Percentiles rank a stretch among this genome's conserved stretches.
Evolutionary conservation across 768 basidiomycete genomes (phyloP).

Genomic region (Filobasidium wieringae): DNA sequence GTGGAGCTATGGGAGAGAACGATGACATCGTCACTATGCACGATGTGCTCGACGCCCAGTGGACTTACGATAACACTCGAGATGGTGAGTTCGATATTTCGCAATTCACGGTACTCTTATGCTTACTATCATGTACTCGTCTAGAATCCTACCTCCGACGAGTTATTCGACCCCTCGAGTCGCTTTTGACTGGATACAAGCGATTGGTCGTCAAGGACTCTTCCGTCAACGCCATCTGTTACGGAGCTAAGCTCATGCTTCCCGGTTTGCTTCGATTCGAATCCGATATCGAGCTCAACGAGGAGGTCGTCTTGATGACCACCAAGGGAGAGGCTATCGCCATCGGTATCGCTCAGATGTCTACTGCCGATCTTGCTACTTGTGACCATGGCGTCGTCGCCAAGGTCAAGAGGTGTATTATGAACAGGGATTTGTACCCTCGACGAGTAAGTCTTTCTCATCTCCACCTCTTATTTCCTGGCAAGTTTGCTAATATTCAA

Average conservation of each 20-base stretch:
- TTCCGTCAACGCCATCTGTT: slow-evolving; percentile 97
- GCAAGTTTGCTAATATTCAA: neutral
- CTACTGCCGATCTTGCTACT: slow-evolving; percentile 91
- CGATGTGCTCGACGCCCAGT: slow-evolving; percentile 97
- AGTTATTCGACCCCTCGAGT: slow-evolving; percentile 87
- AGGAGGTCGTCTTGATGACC: slow-evolving; percentile 96
- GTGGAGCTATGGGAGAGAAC: slow-evolving; percentile 92
- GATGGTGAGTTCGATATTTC: slow-evolving; percentile 55
- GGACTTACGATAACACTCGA: slow-evolving; percentile 92
- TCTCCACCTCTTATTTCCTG: neutral
- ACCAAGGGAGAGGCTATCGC: slow-evolving; percentile 97
- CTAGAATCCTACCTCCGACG: slow-evolving; percentile 91
- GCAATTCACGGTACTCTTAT: neutral
- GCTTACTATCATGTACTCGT: slow-evolving; percentile 21
- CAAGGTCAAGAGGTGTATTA: slow-evolving; percentile 97
- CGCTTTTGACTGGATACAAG: slow-evolving; percentile 87
- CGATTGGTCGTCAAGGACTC: slow-evolving; percentile 98
- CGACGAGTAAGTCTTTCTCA: slow-evolving; percentile 44
- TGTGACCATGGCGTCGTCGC: slow-evolving; percentile 98
- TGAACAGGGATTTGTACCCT: slow-evolving; percentile 96
- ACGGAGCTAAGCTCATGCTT: slow-evolving; percentile 99
- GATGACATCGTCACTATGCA: slow-evolving; percentile 99
- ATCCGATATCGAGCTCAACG: slow-evolving; percentile 81
- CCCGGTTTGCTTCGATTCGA: slow-evolving; percentile 95
- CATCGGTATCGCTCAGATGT: slow-evolving; percentile 91